These are phyloP conservation scores for Gnomoniopsis sp. DNA, from an alignment of 2,329 filamentous ascomycete genomes.

Conservation along the genomic window DNA sequence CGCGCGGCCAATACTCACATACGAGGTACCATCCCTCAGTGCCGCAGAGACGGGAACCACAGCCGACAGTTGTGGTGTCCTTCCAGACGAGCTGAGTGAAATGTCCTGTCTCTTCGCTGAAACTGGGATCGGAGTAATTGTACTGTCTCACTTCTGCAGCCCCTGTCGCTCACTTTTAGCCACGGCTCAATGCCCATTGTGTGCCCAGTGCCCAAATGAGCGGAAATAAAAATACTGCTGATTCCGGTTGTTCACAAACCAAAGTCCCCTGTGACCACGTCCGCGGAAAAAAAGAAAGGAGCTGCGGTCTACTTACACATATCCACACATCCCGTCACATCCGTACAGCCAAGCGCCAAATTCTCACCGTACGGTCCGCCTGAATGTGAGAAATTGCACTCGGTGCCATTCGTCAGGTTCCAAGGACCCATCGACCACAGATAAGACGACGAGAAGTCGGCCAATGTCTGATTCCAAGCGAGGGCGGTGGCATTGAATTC, in stretches of 20 bases:
- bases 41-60: constrained; percentile 40
- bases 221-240: no score
- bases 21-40: constrained; percentile 60
- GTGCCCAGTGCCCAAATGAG: fast-evolving
- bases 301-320: constrained; percentile 41
- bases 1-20: constrained; percentile 67
- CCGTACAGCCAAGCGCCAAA: constrained; percentile 63
- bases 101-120: constrained; percentile 60
- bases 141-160: constrained; percentile 58
- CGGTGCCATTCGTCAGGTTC: constrained; percentile 13
- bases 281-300: not conserved
- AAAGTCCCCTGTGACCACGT: not conserved
- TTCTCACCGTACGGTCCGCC: constrained; percentile 71
- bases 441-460: constrained; percentile 50
- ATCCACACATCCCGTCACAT: constrained; percentile 56
- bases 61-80: constrained; percentile 58
- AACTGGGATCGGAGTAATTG: constrained; percentile 54
- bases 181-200: not conserved
- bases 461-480: constrained; percentile 63
- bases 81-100: constrained; percentile 75
- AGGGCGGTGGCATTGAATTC: constrained; percentile 59
- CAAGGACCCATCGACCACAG: constrained; percentile 28
- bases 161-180: constrained; percentile 25
- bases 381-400: constrained; percentile 52
- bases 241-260: not conserved